These are phyloP conservation scores for Hypseocharis bilobata DNA, from an alignment of 441 rosid species.

Conservation along the genomic window DNA sequence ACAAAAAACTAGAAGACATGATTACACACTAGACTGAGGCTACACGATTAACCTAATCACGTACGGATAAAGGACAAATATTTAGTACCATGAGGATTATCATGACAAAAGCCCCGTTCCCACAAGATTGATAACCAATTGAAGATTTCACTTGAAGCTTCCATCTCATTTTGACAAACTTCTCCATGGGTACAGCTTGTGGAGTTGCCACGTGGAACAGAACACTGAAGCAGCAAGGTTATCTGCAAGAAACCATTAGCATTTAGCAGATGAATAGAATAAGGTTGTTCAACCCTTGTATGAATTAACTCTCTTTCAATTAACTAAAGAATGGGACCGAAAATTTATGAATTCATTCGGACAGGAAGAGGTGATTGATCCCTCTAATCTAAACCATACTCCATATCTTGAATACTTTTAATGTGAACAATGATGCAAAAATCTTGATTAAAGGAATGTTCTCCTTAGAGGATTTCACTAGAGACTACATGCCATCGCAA, in stretches of 20 bases:
- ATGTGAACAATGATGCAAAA: not conserved
- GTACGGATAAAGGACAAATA: slow-evolving; percentile 18
- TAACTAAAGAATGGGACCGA: no score
- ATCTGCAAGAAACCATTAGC: slow-evolving; percentile 43
- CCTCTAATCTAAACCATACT: not conserved
- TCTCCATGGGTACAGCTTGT: slow-evolving; percentile 29
- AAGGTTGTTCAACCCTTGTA: no score
- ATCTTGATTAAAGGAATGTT: not conserved
- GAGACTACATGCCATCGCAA: not conserved
- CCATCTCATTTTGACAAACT: slow-evolving; percentile 30
- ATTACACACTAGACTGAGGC: no score
- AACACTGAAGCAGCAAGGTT: slow-evolving; percentile 59
- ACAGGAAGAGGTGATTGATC: no score
- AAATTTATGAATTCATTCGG: no score
- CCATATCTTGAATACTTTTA: not conserved
- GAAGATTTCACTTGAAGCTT: slow-evolving; percentile 39
- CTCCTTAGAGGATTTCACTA: not conserved
- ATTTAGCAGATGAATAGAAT: slow-evolving; percentile 15
- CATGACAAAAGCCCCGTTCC: slow-evolving; percentile 76
- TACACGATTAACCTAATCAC: slow-evolving; percentile 1
- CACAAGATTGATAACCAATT: slow-evolving; percentile 81
- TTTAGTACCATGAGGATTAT: slow-evolving; percentile 75
- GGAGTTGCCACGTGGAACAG: slow-evolving; percentile 37
- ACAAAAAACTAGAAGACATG: no score
- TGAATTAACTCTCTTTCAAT: no score